These are phyloP conservation scores for Paecilomyces sp. DNA, from an alignment of 2,329 filamentous ascomycete genomes.

Conservation along the genomic window DNA sequence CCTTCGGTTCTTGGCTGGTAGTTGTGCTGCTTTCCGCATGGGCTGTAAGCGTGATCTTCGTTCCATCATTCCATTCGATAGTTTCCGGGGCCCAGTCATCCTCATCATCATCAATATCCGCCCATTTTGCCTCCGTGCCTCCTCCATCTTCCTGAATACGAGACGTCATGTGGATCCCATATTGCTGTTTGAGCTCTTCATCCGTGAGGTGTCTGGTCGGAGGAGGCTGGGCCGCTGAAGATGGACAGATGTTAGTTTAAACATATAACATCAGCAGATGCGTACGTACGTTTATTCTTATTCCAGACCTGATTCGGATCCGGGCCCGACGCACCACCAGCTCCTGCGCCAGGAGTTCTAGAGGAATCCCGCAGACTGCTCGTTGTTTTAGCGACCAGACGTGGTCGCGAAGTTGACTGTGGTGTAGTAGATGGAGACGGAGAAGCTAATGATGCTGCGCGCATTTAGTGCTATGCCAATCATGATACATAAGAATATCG, in stretches of 20 bases:
- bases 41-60: slow-evolving; percentile 53
- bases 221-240: slow-evolving; percentile 44
- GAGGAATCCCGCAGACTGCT: slow-evolving; percentile 45
- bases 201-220: slow-evolving; percentile 60
- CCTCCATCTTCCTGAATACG: slow-evolving; percentile 56
- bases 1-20: slow-evolving; percentile 12
- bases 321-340: slow-evolving; percentile 45
- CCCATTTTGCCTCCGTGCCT: slow-evolving; percentile 60
- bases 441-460: slow-evolving; percentile 27
- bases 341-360: slow-evolving; percentile 40
- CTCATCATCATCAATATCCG: slow-evolving; percentile 62
- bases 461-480: slow-evolving; percentile 5
- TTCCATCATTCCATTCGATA: slow-evolving; percentile 63
- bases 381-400: slow-evolving; percentile 57
- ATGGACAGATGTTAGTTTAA: slow-evolving; percentile 13
- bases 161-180: slow-evolving; percentile 61
- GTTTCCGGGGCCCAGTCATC: slow-evolving; percentile 63
- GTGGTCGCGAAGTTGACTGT: slow-evolving; percentile 46
- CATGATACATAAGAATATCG: not conserved
- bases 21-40: slow-evolving; percentile 28
- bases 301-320: slow-evolving; percentile 65
- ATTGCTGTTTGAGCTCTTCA: slow-evolving; percentile 62
- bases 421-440: slow-evolving; percentile 31
- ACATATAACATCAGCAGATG: not conserved
- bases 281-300: slow-evolving; percentile 54